Evolutionary conservation across 2,329 filamentous ascomycete genomes (phyloP), one percentile per base, ranked within the genome.

Genomic region (Xylaria sp.): DNA sequence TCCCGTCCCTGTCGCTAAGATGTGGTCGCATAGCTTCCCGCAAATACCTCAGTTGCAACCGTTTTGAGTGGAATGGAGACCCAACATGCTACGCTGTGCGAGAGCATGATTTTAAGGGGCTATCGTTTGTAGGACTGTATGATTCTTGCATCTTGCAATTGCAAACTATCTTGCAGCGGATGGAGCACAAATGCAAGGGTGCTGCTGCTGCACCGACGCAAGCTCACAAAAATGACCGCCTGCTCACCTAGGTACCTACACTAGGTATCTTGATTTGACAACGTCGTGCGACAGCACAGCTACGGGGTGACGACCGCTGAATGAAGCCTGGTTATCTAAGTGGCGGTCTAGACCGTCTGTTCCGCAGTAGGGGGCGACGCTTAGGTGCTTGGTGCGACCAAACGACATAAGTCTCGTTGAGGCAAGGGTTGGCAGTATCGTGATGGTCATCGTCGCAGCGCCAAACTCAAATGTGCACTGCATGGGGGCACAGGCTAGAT

Each of bases 401-500:
- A 41, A 33, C 13, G 29, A 31, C 7, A 17, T 7, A 21, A 6
- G 13, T 13, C 37, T 21, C 11, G 19, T 21, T 37, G 15, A 8
- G 21, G 23, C 23, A 38, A 38, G 44, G 35, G 27, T 21, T 51
- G 40, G 55, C 29, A 46, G 54, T 54, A 66, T 66, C 63, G 63
- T 64, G 53, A 66, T 58, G 46, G 53, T 66, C 57, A 63, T 64
- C 63, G 63, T 66, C 63, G 63, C 63, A 55, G 58, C 52, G 43
- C 60, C 60, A 65, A 56, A 35, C 63, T 52, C 49, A 47, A 63
- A 57, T 43, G 48, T 41, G 54, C 11, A 58, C 35, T 54, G 43
- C 33, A 52, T 43, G 15, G 15, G 38, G 38, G 31, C n/a, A 48
- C 31, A 33, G 52, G 56, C 46, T 44, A 54, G 40, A 58, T 40